Percentiles rank a stretch among this genome's conserved stretches.
phyloP scores from a whole-genome alignment of 345 rosid genomes.

The Brassica cretica region DNA sequence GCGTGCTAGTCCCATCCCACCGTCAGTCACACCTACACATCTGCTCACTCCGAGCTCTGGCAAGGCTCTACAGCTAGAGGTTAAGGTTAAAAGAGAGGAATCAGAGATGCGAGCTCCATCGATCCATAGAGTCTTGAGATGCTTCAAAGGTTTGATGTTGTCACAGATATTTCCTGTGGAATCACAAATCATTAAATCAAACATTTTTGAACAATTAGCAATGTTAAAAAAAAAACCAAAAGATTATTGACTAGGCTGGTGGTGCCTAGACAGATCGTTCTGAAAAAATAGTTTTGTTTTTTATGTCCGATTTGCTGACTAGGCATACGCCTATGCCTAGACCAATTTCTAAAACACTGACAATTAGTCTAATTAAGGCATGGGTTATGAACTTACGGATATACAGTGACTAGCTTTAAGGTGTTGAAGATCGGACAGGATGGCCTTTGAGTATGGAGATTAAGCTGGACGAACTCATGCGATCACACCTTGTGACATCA shows the following conservation, averaged over 20 bases:
- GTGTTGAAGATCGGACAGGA: constrained; percentile 48
- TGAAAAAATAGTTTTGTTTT: too few relatives aligned
- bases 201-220: neutral
- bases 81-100: constrained; percentile 46
- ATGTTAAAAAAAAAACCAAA: too few relatives aligned
- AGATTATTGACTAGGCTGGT: too few relatives aligned
- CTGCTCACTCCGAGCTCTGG: constrained; percentile 76
- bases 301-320: too few relatives aligned
- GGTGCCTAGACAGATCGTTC: too few relatives aligned
- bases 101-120: constrained; percentile 70
- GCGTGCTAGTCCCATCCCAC: constrained; percentile 59
- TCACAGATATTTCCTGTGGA: constrained; percentile 57
- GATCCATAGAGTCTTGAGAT: constrained; percentile 54
- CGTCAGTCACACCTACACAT: constrained; percentile 62
- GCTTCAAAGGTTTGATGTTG: constrained; percentile 54
- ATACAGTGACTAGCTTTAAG: constrained; percentile 66
- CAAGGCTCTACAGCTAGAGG: constrained; percentile 56
- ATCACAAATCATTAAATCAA: constrained; percentile 2
- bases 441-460: constrained; percentile 59
- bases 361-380: neutral
- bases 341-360: too few relatives aligned
- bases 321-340: too few relatives aligned
- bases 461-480: constrained; percentile 57
- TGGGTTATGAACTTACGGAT: constrained; percentile 52
- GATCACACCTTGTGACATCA: constrained; percentile 78